phyloP scores from a whole-genome alignment of 1,139 yeast genomes.

The Debaryomycetaceae sp. region DNA sequence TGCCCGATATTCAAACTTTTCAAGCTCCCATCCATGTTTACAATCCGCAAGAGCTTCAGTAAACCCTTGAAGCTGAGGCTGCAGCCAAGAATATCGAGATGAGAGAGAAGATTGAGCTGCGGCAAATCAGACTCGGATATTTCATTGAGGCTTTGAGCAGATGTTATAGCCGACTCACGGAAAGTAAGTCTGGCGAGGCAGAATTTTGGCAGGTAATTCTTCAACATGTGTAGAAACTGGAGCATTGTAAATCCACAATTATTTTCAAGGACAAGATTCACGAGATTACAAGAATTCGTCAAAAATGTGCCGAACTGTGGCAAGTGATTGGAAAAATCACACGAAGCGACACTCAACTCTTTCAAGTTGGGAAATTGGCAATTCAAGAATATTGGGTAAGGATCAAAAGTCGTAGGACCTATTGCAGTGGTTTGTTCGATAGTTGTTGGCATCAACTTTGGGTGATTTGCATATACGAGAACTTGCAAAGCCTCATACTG shows the following conservation, averaged over 20 bases:
- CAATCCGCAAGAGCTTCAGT: constrained; percentile 15
- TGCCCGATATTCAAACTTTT: constrained; percentile 18
- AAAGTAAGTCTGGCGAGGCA: constrained; percentile 16
- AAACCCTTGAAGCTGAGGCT: constrained; percentile 24
- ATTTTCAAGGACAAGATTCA: constrained; percentile 21
- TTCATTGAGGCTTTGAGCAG: constrained; percentile 15
- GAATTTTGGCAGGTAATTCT: constrained; percentile 20
- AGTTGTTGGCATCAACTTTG: constrained; percentile 7
- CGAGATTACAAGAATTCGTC: constrained; percentile 9
- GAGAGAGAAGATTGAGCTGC: constrained; percentile 13
- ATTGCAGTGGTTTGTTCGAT: constrained; percentile 5
- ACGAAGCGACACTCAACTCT: constrained; percentile 18
- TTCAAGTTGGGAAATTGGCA: constrained; percentile 14
- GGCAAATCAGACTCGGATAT: constrained; percentile 14
- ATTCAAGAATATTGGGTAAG: constrained; percentile 15
- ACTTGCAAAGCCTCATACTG: constrained; percentile 8
- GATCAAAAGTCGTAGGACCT: constrained; percentile 12
- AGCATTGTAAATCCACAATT: constrained; percentile 19
- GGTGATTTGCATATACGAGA: constrained; percentile 19
- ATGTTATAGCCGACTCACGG: constrained; percentile 16
- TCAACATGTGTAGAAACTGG: constrained; percentile 19
- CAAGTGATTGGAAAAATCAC: constrained; percentile 18
- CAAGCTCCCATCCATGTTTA: constrained; percentile 10
- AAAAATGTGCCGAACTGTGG: constrained; percentile 22
- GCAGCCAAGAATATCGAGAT: constrained; percentile 26